Evolutionary conservation across 768 basidiomycete species (phyloP).

Genomic region (Dendrothele bispora): DNA sequence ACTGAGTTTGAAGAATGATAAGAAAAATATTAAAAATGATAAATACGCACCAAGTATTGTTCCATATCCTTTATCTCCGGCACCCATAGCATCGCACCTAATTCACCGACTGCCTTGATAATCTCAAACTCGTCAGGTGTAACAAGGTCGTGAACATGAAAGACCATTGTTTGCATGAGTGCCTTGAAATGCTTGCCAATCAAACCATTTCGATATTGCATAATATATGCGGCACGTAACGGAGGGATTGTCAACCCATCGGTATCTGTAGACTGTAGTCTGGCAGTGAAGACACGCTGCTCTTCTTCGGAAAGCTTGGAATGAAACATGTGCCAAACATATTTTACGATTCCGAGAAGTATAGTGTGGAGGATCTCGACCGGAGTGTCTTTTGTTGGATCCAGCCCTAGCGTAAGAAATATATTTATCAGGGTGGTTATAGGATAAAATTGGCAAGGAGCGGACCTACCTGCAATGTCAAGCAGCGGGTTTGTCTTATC

Average conservation of each 20-base stretch:
- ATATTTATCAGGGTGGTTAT: constrained; percentile 17
- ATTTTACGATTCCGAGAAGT: no score
- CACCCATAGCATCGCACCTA: no score
- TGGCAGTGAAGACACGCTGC: constrained; percentile 23
- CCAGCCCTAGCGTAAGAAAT: no score
- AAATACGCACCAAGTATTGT: constrained; percentile 28
- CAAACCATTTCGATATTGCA: no score
- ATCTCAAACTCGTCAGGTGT: constrained; percentile 25
- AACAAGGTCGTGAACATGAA: constrained; percentile 38
- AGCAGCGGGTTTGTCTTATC: constrained; percentile 32
- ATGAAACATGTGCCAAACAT: no score
- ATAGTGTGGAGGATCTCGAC: no score
- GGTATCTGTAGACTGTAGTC: constrained; percentile 30
- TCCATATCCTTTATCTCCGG: constrained; percentile 31
- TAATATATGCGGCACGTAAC: no score
- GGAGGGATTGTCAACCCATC: constrained; percentile 27
- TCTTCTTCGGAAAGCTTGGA: constrained; percentile 26
- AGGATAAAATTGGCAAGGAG: no score
- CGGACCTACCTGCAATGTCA: constrained; percentile 23
- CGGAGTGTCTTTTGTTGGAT: constrained; percentile 29
- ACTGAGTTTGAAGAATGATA: background rate
- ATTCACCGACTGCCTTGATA: no score
- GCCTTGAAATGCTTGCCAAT: no score
- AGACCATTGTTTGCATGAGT: no score
- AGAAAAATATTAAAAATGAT: no score